Percentiles rank a stretch among this genome's conserved stretches.
These are phyloP conservation scores for Asterella californica DNA, from an alignment of 225 moss, liverwort and hornwort genomes.

Conservation along the genomic window DNA sequence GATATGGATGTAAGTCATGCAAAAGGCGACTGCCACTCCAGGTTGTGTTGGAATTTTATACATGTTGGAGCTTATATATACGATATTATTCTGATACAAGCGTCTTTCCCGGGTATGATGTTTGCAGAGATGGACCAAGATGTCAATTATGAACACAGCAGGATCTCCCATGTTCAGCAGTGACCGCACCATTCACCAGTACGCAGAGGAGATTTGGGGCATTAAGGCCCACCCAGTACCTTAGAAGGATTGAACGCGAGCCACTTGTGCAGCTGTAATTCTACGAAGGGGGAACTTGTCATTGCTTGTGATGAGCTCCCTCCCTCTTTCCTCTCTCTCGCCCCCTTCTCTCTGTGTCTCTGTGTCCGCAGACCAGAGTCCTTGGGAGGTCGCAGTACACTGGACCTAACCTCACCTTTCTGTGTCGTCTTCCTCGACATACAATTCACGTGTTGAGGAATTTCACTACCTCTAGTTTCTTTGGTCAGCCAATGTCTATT, in stretches of 20 bases:
- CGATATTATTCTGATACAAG: background rate
- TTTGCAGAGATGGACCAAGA: slow-evolving; percentile 78
- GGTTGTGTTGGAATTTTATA: background rate
- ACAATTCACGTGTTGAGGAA: background rate
- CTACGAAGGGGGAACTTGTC: background rate
- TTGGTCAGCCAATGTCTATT: background rate
- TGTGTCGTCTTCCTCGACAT: background rate
- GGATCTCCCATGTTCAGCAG: slow-evolving; percentile 84
- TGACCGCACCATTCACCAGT: slow-evolving; percentile 89
- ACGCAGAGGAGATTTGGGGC: slow-evolving; percentile 85
- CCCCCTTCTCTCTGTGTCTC: too few species aligned
- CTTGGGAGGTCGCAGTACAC: too few species aligned
- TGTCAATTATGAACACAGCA: slow-evolving; percentile 85
- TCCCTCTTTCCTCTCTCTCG: too few species aligned
- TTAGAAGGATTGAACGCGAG: slow-evolving; percentile 24
- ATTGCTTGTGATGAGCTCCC: background rate
- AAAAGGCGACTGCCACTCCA: background rate
- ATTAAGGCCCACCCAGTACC: slow-evolving; percentile 60
- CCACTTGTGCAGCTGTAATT: background rate
- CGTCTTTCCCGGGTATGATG: background rate
- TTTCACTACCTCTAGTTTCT: background rate
- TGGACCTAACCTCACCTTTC: slow-evolving; percentile 1
- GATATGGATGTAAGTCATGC: slow-evolving; percentile 55
- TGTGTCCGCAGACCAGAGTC: too few species aligned
- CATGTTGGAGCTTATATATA: background rate